Percentiles rank a stretch among this genome's conserved stretches.
Evolutionary conservation across 129 eudicot species (phyloP).

Genomic region (Flaveria robusta): DNA sequence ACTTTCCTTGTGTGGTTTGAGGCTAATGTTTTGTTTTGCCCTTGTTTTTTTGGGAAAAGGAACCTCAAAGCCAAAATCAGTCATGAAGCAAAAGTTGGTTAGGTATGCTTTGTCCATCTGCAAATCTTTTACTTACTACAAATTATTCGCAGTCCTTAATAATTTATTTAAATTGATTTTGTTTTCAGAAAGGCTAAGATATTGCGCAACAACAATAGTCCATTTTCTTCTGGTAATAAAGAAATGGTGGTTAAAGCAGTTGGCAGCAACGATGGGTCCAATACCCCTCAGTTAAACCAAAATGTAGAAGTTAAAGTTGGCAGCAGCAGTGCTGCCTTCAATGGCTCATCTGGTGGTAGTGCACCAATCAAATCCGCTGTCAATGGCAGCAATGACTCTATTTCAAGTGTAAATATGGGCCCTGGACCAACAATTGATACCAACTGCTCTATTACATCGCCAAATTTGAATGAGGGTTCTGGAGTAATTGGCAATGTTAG

Average conservation of each 20-base stretch:
- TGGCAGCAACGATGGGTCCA: constrained; percentile 31
- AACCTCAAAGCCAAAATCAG: constrained; percentile 51
- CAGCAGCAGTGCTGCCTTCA: constrained; percentile 17
- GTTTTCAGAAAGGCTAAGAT: constrained; percentile 75
- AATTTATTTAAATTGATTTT: neutral
- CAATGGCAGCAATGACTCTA: constrained; percentile 31
- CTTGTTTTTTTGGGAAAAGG: constrained; percentile 39
- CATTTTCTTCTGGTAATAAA: constrained; percentile 29
- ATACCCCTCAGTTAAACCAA: constrained; percentile 33
- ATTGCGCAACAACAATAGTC: constrained; percentile 47
- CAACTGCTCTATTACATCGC: constrained; percentile 23
- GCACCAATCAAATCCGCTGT: constrained; percentile 27
- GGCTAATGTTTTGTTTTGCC: constrained; percentile 29
- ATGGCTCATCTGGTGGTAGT: constrained; percentile 26
- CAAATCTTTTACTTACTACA: neutral
- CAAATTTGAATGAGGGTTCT: constrained; percentile 33
- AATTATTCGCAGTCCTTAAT: constrained; percentile 21
- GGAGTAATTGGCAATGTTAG: neutral
- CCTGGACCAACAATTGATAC: constrained; percentile 5
- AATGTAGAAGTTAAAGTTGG: constrained; percentile 35
- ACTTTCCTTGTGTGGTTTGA: neutral
- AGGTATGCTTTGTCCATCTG: constrained; percentile 58
- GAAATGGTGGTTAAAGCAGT: constrained; percentile 34
- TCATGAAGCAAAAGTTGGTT: constrained; percentile 57
- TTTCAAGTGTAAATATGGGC: constrained; percentile 37